phyloP scores from a whole-genome alignment of 1,284 basidiomycete genomes.

The Trametes sp. region DNA sequence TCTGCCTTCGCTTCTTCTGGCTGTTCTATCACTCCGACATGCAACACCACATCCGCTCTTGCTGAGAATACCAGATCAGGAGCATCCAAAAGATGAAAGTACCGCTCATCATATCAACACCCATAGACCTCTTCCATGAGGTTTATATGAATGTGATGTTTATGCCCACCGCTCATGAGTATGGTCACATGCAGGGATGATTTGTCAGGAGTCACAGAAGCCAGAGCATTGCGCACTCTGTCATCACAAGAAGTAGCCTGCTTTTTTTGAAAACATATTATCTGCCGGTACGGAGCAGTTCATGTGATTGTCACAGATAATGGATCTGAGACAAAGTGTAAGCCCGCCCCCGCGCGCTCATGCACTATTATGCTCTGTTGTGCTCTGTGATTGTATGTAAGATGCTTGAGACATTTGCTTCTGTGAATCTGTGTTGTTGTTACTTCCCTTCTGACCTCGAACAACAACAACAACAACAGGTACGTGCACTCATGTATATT shows the following conservation, averaged over 20 bases:
- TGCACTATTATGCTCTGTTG: too few species aligned
- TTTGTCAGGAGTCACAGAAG: slow-evolving; percentile 2
- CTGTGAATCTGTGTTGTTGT: too few species aligned
- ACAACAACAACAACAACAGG: too few species aligned
- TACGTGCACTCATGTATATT: too few species aligned
- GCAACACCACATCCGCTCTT: not conserved
- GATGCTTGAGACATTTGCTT: too few species aligned
- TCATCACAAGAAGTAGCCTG: slow-evolving; percentile 1
- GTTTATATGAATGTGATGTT: slow-evolving; percentile 27
- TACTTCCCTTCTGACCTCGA: too few species aligned
- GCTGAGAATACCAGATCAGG: slow-evolving; percentile 22
- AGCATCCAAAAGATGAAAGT: not conserved
- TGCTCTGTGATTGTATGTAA: too few species aligned
- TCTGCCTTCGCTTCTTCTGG: slow-evolving; percentile 1
- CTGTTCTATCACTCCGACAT: slow-evolving; percentile 4
- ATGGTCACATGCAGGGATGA: slow-evolving; percentile 18
- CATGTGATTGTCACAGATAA: slow-evolving; percentile 7
- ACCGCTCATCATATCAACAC: slow-evolving; percentile 9
- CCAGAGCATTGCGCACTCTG: not conserved
- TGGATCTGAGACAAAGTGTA: slow-evolving; percentile 5
- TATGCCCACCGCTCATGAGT: slow-evolving; percentile 14
- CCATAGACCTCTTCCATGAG: slow-evolving; percentile 7
- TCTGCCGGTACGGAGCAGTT: slow-evolving; percentile 9
- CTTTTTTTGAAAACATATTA: slow-evolving; percentile 12
- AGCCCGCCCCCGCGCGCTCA: too few species aligned